Evolutionary conservation across 225 moss, liverwort and hornwort species (phyloP), one percentile per base, ranked within the genome.

Genomic region (Antitrichia curtipendula): DNA sequence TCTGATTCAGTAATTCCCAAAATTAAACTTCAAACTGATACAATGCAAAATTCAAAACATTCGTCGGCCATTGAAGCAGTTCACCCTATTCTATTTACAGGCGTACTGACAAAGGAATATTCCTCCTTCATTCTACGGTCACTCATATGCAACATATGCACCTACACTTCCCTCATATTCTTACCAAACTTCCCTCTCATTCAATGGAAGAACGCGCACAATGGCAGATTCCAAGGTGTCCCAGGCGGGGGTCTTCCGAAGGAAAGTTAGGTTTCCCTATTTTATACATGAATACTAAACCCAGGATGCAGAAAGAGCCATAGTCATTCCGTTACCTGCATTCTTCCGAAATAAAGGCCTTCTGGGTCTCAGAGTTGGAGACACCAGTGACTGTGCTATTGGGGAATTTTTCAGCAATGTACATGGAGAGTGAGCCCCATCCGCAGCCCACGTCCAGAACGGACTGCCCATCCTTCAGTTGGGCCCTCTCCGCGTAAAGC

Each of bases 371-470:
- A 45, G 97, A 99, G 90, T 99, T 94, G 38, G 98, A 99, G 74
- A 99, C 95, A 10, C 97, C 96, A 27, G 87, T 94, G 22, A 99
- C 84, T 32, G 90, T 89, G 89, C 95, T 94, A 41, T 94, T 95
- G 5, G 95, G 96, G 86, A 94, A 97, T 75, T 95, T 95, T 41
- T 93, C 93, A 49, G 95, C 98, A 31, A 99, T 80, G 89, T 90
- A 99, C 83, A 97, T 85, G 32, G 97, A 92, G 45, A 99, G 95
- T 40, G 98, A 99, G 81, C 97, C 98, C 98, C 98, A 99, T 83
- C 98, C 98, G 80, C 98, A 99, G 59, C 98, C 98, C 84, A 99
- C 95, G 88, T 99, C 98, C 58, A 99, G 82, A 71, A 99, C 92
- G 54, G 93, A 91, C 85, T 97, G 98, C 52, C 96, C 96, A 81